These are phyloP conservation scores for Cyclotella atomus DNA, from an alignment of 108 stramenopile species.

Conservation along the genomic window DNA sequence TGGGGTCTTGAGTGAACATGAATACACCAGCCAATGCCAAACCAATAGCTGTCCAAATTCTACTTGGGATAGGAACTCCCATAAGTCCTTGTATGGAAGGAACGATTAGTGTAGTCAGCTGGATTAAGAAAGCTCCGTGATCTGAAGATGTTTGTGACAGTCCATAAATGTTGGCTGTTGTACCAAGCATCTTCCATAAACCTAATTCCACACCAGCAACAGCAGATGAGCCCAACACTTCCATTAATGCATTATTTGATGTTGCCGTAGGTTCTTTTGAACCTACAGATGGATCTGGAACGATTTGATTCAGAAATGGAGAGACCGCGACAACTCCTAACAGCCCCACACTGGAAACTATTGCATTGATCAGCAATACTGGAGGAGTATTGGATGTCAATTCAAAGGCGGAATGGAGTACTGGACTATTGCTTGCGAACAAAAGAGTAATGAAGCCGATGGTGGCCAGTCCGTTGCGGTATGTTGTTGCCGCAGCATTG, in stretches of 20 bases:
- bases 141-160: conserved; percentile 72
- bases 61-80: conserved; percentile 72
- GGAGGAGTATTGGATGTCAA: conserved; percentile 46
- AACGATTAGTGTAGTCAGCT: conserved; percentile 81
- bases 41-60: conserved; percentile 62
- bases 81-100: conserved; percentile 65
- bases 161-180: conserved; percentile 77
- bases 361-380: conserved; percentile 73
- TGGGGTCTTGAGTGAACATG: conserved; percentile 71
- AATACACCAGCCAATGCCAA: conserved; percentile 72
- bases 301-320: conserved; percentile 46
- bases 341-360: conserved; percentile 61
- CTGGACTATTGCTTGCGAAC: conserved; percentile 72
- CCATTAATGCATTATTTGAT: conserved; percentile 17
- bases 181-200: conserved; percentile 58
- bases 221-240: conserved; percentile 37
- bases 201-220: conserved; percentile 49
- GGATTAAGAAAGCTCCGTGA: conserved; percentile 83
- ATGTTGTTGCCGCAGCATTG: conserved; percentile 15
- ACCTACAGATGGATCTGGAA: conserved; percentile 48
- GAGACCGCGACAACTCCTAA: conserved; percentile 59
- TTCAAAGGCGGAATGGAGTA: conserved; percentile 67
- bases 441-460: conserved; percentile 77
- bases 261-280: background rate
- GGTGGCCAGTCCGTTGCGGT: conserved; percentile 61